phyloP scores from a whole-genome alignment of 768 basidiomycete genomes.

The Paxillus involutus region DNA sequence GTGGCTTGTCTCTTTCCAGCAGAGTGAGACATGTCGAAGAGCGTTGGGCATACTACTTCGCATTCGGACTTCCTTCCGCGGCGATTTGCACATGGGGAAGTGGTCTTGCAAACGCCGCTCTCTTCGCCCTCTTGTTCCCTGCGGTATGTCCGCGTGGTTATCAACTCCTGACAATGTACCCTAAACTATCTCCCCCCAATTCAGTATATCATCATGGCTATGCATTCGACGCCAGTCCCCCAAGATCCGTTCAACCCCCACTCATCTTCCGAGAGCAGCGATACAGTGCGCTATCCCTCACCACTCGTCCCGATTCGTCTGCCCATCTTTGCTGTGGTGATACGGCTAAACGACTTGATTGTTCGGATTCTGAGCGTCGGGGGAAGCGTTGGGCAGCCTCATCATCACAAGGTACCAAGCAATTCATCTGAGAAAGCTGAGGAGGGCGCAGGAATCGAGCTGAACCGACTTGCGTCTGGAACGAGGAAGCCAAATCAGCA shows the following conservation, averaged over 20 bases:
- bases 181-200: slow-evolving; percentile 6
- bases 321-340: slow-evolving; percentile 71
- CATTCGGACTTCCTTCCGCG: slow-evolving; percentile 80
- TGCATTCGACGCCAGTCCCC: slow-evolving; percentile 73
- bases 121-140: slow-evolving; percentile 84
- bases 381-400: slow-evolving; percentile 26
- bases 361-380: slow-evolving; percentile 63
- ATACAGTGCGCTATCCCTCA: slow-evolving; percentile 61
- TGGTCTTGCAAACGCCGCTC: slow-evolving; percentile 74
- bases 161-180: neutral
- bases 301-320: slow-evolving; percentile 80
- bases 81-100: slow-evolving; percentile 72
- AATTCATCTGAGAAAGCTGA: slow-evolving; percentile 61
- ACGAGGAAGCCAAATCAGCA: slow-evolving; percentile 12
- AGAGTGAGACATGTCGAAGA: slow-evolving; percentile 79
- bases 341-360: slow-evolving; percentile 72
- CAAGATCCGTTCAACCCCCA: slow-evolving; percentile 71
- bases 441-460: slow-evolving; percentile 48
- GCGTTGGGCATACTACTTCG: slow-evolving; percentile 86
- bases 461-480: slow-evolving; percentile 13
- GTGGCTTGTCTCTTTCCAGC: slow-evolving; percentile 65
- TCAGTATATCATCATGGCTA: slow-evolving; percentile 84
- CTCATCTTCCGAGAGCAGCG: slow-evolving; percentile 32
- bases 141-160: slow-evolving; percentile 46
- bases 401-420: slow-evolving; percentile 35